A percentile compares a stretch with the other conserved stretches of the same genome.
Evolutionary conservation across 768 basidiomycete species (phyloP).

Genomic region (Boletales sp.): DNA sequence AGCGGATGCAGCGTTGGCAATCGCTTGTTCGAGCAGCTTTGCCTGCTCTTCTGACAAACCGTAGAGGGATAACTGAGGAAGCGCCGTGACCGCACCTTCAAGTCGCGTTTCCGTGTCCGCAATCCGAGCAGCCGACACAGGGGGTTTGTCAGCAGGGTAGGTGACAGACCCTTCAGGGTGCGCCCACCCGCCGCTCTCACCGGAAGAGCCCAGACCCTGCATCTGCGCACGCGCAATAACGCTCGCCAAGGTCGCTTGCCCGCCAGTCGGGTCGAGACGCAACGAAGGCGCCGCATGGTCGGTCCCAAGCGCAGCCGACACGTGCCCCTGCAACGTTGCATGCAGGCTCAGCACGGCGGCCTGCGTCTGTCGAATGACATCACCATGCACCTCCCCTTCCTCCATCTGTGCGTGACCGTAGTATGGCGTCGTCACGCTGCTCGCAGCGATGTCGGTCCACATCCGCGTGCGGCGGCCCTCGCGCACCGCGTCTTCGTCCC

Average conservation of each 20-base stretch:
- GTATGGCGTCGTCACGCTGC: conserved; percentile 15
- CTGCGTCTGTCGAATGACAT: conserved; percentile 48
- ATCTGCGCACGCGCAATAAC: conserved; percentile 70
- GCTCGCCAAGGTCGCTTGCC: conserved; percentile 68
- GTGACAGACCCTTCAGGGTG: conserved; percentile 13
- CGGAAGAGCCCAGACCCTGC: conserved; percentile 16
- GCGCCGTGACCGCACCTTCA: conserved; percentile 8
- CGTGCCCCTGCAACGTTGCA: conserved; percentile 52
- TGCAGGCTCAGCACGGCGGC: conserved; percentile 52
- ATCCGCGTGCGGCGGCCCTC: conserved; percentile 61
- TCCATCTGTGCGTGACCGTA: conserved; percentile 33
- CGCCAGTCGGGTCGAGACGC: conserved; percentile 43
- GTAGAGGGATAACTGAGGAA: conserved; percentile 55
- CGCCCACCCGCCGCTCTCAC: neutral
- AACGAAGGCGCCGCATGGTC: conserved; percentile 29
- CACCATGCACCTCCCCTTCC: conserved; percentile 58
- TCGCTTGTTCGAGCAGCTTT: conserved; percentile 64
- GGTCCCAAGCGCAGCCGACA: conserved; percentile 51
- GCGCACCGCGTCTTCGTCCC: conserved; percentile 37
- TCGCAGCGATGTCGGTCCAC: conserved; percentile 59
- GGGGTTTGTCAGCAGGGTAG: conserved; percentile 1
- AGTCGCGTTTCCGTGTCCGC: conserved; percentile 7
- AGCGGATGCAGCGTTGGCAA: conserved; percentile 68
- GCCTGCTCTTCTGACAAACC: conserved; percentile 75
- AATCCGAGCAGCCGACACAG: conserved; percentile 3